A percentile compares a stretch with the other conserved stretches of the same genome.
These are phyloP conservation scores for Boletus subparvulus DNA, from an alignment of 768 basidiomycete species.

Conservation along the genomic window DNA sequence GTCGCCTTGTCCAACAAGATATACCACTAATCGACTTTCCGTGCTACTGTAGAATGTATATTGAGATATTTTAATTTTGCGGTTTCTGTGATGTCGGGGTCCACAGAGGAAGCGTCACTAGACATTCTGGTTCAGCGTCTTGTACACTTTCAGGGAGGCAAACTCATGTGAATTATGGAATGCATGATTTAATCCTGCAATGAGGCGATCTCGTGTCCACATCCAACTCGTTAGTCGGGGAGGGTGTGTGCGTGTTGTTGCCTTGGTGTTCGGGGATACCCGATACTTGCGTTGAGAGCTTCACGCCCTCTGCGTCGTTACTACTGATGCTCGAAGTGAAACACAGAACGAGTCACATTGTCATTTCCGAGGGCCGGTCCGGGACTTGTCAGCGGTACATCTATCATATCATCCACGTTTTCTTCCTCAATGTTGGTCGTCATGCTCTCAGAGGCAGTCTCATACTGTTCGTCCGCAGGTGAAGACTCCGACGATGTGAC, in stretches of 20 bases:
- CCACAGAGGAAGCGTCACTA: constrained; percentile 73
- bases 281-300: constrained; percentile 16
- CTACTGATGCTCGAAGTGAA: not conserved
- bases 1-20: no score
- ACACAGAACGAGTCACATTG: not conserved
- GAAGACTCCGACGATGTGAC: constrained; percentile 15
- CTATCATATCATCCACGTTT: constrained; percentile 11
- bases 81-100: constrained; percentile 40
- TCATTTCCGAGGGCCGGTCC: not conserved
- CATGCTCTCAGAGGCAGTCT: constrained; percentile 30
- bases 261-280: not conserved
- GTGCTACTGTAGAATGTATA: no score
- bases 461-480: constrained; percentile 25
- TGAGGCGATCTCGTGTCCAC: constrained; percentile 53
- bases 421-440: constrained; percentile 16
- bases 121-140: not conserved
- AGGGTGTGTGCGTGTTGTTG: constrained; percentile 22
- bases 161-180: constrained; percentile 67
- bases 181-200: constrained; percentile 52
- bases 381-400: constrained; percentile 21
- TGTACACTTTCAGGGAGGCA: not conserved
- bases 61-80: no score
- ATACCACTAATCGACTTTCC: no score
- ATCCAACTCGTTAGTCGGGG: constrained; percentile 38
- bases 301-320: constrained; percentile 14